Percentiles rank a stretch among this genome's conserved stretches.
These are phyloP conservation scores for Candida insectorum DNA, from an alignment of 805 yeast species.

Conservation along the genomic window DNA sequence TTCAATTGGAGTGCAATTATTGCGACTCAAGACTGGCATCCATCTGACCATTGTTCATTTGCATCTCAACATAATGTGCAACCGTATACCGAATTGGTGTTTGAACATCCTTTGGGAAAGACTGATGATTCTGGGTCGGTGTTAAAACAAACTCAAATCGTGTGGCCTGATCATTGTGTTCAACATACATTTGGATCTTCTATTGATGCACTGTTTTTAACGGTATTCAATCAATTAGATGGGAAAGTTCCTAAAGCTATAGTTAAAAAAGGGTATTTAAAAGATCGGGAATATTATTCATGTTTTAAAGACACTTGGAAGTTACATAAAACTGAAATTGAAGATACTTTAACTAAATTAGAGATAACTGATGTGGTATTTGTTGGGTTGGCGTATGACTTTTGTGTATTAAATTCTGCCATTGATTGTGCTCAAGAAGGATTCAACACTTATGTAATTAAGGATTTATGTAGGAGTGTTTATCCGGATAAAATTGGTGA, in stretches of 20 bases:
- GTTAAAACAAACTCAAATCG: conserved; percentile 36
- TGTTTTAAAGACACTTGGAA: conserved; percentile 83
- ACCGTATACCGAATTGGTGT: conserved; percentile 51
- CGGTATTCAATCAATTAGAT: conserved; percentile 29
- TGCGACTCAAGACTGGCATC: conserved; percentile 90
- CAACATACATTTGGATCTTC: conserved; percentile 67
- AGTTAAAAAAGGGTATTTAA: conserved; percentile 68
- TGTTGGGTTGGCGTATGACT: conserved; percentile 86
- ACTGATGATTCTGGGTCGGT: conserved; percentile 21
- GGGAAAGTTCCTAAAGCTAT: conserved; percentile 27
- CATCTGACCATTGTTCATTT: conserved; percentile 73
- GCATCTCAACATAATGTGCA: conserved; percentile 58
- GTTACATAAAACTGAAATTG: conserved; percentile 64
- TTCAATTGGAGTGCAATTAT: conserved; percentile 61
- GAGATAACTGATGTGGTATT: conserved; percentile 60
- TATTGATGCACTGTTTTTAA: conserved; percentile 49
- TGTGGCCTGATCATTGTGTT: conserved; percentile 94
- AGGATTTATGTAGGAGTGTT: conserved; percentile 56
- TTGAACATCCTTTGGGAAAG: conserved; percentile 47
- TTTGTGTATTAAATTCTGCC: conserved; percentile 78
- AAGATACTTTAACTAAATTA: conserved; percentile 40
- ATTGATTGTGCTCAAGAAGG: conserved; percentile 62
- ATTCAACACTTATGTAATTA: conserved; percentile 59
- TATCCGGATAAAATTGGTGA: conserved; percentile 36
- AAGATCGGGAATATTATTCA: conserved; percentile 81